Evolutionary conservation across 371 early-diverging fungal species (phyloP), one percentile per base, ranked within the genome.

Genomic region (Mucor piriformis): DNA sequence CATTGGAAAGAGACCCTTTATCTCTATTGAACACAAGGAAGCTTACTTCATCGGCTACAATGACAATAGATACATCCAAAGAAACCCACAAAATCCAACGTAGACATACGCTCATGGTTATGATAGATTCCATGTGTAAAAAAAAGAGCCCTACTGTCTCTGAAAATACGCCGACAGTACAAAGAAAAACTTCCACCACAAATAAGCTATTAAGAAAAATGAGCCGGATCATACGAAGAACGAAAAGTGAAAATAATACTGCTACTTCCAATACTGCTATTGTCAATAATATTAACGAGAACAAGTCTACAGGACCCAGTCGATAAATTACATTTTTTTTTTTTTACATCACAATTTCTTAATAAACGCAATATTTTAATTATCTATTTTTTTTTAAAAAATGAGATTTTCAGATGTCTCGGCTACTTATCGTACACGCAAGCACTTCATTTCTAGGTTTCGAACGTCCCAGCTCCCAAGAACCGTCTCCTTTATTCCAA

Each of bases 141-240:
- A 42, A 25, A 12, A 18, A 21, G 4, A 56, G 42, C 6, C 20
- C 42, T 3, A 18, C 3, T 42, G 18, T 18, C 40, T 7, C 33
- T 35, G 13, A 23, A 53, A 29, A 10, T 13, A 8, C 47, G 13
- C 25, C 38, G 20, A 8, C 50, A 4, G 16, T 50, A 3, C 42
- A 42, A 32, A 24, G 32, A 32, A 57, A 49, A 18, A n/a, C 32
- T 10, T 37, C 51, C 27, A 20, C 47, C n/a, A 47, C 35, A 4
- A 38, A 12, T 11, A 48, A 38, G 38, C n/a, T 63, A 8, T 43
- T 58, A 21, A 58, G 55, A 64, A 64, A 42, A 13, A 49, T 57
- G 37, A 64, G 54, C 34, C 35, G 49, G 5, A 54, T 64, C 23
- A 47, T 63, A 25, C 43, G 47, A 47, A 57, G 63, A 34, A 37